Evolutionary conservation across 2,329 filamentous ascomycete genomes (phyloP).

Genomic region (Hirsutella minnesotensis): DNA sequence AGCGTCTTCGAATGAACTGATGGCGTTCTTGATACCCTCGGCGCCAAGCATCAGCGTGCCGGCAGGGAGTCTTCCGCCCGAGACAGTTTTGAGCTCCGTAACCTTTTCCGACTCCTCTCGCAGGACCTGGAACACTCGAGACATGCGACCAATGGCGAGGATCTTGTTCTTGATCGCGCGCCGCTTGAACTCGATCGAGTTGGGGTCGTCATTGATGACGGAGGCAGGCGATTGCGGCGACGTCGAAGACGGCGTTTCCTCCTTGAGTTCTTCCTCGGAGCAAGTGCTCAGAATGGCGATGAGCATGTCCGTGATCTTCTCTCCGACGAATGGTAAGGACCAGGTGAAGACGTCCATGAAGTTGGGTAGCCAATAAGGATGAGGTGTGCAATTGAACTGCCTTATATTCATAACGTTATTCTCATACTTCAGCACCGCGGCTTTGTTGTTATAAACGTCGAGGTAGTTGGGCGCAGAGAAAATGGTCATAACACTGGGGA

Average conservation of each 20-base stretch:
- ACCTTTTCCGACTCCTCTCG: constrained; percentile 95
- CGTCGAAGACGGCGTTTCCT: constrained; percentile 58
- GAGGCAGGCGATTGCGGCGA: constrained; percentile 45
- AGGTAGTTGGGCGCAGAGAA: constrained; percentile 98
- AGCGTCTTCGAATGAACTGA: constrained; percentile 92
- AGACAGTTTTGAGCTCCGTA: constrained; percentile 93
- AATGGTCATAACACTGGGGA: constrained; percentile 99
- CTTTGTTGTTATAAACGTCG: constrained; percentile 99
- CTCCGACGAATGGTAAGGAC: constrained; percentile 95
- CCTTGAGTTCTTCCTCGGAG: constrained; percentile 96
- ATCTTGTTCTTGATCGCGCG: constrained; percentile 99
- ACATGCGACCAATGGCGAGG: constrained; percentile 88
- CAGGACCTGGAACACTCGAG: constrained; percentile 94
- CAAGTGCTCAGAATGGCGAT: constrained; percentile 97
- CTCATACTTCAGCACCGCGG: constrained; percentile 96
- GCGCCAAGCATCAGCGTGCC: constrained; percentile 96
- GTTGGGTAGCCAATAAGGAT: constrained; percentile 98
- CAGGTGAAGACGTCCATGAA: constrained; percentile 99
- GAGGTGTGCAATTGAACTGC: constrained; percentile 98
- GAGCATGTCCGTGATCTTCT: constrained; percentile 99
- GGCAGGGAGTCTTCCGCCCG: constrained; percentile 81
- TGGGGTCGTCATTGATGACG: constrained; percentile 49
- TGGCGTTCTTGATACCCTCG: constrained; percentile 97
- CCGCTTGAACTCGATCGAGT: constrained; percentile 87
- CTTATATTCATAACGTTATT: constrained; percentile 99